Conservation (phyloP, 306 rosid species). For the Rosa rugosa region DNA sequence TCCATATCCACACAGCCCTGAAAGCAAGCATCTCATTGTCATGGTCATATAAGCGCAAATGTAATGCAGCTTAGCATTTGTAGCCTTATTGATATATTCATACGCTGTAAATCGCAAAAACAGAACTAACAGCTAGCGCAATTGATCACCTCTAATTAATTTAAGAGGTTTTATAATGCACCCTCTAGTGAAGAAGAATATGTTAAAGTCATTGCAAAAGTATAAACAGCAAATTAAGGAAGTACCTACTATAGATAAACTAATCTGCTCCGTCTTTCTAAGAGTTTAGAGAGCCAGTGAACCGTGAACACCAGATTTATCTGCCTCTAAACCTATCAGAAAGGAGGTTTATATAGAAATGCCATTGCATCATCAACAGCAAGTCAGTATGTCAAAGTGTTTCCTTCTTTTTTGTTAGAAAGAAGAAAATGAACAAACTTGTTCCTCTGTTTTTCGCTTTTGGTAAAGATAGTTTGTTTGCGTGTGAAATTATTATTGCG, state of each 20-base stretch:
- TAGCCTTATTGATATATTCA: too few species aligned
- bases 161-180: not conserved
- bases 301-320: not conserved
- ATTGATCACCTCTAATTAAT: too few species aligned
- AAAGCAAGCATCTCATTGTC: not conserved
- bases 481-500: not conserved
- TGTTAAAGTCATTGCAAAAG: not conserved
- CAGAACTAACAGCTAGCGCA: not conserved
- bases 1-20: not conserved
- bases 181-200: not conserved
- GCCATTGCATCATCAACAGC: not conserved
- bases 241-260: not conserved
- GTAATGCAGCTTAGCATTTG: too few species aligned
- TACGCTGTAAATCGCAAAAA: not conserved
- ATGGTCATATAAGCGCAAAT: not conserved
- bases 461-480: not conserved
- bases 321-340: not conserved
- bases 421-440: not conserved
- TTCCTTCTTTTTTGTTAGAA: not conserved
- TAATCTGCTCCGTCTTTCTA: not conserved
- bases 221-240: not conserved
- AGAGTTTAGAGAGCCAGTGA: not conserved
- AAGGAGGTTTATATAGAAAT: not conserved
- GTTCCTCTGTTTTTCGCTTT: not conserved
- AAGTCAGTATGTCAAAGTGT: not conserved